These are phyloP conservation scores for Fraxinus americana DNA, from an alignment of 257 asterid species.

Conservation along the genomic window DNA sequence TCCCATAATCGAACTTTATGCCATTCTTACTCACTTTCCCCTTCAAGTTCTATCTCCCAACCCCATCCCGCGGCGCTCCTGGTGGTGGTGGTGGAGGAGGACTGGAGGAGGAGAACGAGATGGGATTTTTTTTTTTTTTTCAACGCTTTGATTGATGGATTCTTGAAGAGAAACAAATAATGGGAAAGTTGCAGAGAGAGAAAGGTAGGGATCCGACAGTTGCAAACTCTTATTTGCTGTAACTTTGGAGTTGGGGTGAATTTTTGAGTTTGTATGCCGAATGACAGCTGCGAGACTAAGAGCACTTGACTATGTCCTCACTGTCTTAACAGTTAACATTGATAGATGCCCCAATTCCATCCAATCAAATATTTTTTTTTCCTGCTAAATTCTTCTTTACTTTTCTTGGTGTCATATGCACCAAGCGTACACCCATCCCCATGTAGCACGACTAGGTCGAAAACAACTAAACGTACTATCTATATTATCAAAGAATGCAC, in stretches of 20 bases:
- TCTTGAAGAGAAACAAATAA: not conserved
- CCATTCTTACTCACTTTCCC: not conserved
- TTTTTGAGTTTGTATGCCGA: slow-evolving; percentile 61
- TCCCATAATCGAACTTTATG: not conserved
- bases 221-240: slow-evolving; percentile 82
- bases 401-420: not conserved
- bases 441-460: too few relatives aligned
- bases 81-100: not conserved
- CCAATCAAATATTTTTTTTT: not conserved
- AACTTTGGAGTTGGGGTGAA: slow-evolving; percentile 31
- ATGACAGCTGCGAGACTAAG: slow-evolving; percentile 90
- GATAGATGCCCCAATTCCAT: slow-evolving; percentile 26
- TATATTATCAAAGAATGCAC: too few relatives aligned
- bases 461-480: too few relatives aligned
- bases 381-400: not conserved
- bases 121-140: not conserved
- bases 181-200: slow-evolving; percentile 28
- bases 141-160: not conserved
- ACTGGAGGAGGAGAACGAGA: not conserved
- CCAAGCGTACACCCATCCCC: too few relatives aligned
- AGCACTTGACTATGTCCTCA: slow-evolving; percentile 82
- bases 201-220: slow-evolving; percentile 62
- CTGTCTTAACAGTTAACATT: slow-evolving; percentile 41
- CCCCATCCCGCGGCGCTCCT: not conserved
- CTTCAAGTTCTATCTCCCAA: not conserved